phyloP scores from a whole-genome alignment of 2,329 filamentous ascomycete species.

The Hypoxylon sp. region DNA sequence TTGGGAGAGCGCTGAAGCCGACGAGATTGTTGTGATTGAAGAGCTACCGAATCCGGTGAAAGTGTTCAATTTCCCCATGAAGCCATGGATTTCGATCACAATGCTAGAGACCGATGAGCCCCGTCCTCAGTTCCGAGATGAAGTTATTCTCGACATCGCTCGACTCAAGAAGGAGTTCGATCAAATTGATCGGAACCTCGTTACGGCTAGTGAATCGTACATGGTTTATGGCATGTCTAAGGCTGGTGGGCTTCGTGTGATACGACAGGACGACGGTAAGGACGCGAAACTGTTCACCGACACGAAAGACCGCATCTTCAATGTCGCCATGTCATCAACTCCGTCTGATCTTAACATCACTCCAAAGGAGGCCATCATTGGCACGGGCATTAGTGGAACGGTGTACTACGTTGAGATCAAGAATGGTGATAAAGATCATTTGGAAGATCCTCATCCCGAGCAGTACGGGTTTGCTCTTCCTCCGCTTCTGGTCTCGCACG shows the following conservation, averaged over 20 bases:
- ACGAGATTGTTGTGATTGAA: conserved; percentile 75
- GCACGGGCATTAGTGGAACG: conserved; percentile 92
- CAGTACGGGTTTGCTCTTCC: conserved; percentile 91
- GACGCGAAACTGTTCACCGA: conserved; percentile 94
- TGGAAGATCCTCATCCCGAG: conserved; percentile 84
- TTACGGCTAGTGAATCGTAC: conserved; percentile 89
- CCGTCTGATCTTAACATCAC: conserved; percentile 68
- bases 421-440: conserved; percentile 81
- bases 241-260: conserved; percentile 91
- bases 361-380: conserved; percentile 86
- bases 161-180: conserved; percentile 98
- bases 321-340: conserved; percentile 84
- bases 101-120: conserved; percentile 73
- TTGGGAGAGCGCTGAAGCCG: conserved; percentile 90
- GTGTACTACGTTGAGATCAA: conserved; percentile 95
- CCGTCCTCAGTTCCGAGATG: conserved; percentile 78
- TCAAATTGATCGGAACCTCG: conserved; percentile 93
- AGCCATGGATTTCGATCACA: conserved; percentile 92
- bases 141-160: conserved; percentile 91
- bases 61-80: conserved; percentile 97
- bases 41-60: conserved; percentile 77
- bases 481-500: conserved; percentile 80
- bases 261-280: conserved; percentile 92
- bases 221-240: conserved; percentile 96
- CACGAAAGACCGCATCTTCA: conserved; percentile 94